Evolutionary conservation across 2,329 filamentous ascomycete genomes (phyloP).

Genomic region (Clonostachys rhizophaga): DNA sequence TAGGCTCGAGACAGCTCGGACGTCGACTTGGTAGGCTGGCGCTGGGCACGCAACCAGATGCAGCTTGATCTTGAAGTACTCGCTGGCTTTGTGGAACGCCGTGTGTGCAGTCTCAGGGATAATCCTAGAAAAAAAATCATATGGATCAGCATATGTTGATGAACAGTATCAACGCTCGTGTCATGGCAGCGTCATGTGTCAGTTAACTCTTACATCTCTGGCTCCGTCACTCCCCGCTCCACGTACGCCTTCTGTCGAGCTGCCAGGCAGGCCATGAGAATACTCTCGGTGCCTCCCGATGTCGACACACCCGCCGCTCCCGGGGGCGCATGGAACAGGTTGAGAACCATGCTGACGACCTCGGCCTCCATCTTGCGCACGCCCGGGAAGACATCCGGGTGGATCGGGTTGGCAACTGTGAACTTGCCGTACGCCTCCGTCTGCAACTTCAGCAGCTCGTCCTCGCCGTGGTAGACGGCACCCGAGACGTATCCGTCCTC

Average conservation of each 20-base stretch:
- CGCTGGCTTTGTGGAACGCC: slow-evolving; percentile 89
- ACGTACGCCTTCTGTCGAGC: slow-evolving; percentile 83
- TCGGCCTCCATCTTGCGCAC: slow-evolving; percentile 99
- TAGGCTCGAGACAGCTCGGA: slow-evolving; percentile 72
- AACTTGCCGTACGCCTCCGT: slow-evolving; percentile 92
- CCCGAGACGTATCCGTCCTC: slow-evolving; percentile 93
- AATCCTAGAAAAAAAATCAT: slow-evolving; percentile 55
- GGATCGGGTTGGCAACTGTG: slow-evolving; percentile 92
- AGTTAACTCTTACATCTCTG: slow-evolving; percentile 71
- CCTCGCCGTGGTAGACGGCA: slow-evolving; percentile 92
- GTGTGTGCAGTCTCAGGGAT: slow-evolving; percentile 92
- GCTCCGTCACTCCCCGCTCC: slow-evolving; percentile 84
- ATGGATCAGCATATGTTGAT: not conserved
- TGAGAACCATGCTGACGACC: slow-evolving; percentile 90
- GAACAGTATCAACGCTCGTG: not conserved
- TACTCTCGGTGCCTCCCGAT: slow-evolving; percentile 91
- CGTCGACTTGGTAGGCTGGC: slow-evolving; percentile 78
- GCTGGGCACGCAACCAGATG: slow-evolving; percentile 85
- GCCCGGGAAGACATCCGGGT: slow-evolving; percentile 96
- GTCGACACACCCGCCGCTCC: slow-evolving; percentile 85
- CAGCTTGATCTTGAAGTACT: slow-evolving; percentile 96
- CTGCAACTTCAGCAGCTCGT: slow-evolving; percentile 76
- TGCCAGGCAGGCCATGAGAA: slow-evolving; percentile 89
- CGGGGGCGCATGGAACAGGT: slow-evolving; percentile 84
- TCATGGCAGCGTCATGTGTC: not conserved